Evolutionary conservation across 768 basidiomycete genomes (phyloP).

Genomic region (Pleurotus sapidus): DNA sequence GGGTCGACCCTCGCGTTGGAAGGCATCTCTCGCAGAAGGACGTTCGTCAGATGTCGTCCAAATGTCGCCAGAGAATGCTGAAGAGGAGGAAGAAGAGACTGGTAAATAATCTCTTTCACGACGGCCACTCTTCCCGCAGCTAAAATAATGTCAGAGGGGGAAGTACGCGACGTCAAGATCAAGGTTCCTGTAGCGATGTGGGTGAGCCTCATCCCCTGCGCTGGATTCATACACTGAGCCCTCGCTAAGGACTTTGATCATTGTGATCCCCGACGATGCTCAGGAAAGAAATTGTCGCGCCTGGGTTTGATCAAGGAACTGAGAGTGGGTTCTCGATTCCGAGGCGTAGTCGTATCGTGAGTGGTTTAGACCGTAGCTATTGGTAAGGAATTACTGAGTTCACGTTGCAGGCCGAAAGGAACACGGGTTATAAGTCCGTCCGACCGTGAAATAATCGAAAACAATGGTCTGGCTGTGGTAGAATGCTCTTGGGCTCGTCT

Average conservation of each 20-base stretch:
- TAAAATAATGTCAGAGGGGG: slow-evolving; percentile 43
- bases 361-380: slow-evolving; percentile 22
- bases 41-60: background rate
- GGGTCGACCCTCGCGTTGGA: background rate
- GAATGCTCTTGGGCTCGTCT: slow-evolving; percentile 98
- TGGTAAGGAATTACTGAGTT: too few species aligned
- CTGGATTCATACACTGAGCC: background rate
- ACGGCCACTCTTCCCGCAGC: too few species aligned
- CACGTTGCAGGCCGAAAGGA: slow-evolving; percentile 69
- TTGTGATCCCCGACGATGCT: slow-evolving; percentile 83
- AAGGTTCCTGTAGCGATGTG: slow-evolving; percentile 93
- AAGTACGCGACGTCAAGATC: slow-evolving; percentile 42
- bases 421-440: slow-evolving; percentile 74
- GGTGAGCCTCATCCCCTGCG: slow-evolving; percentile 49
- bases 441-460: slow-evolving; percentile 76
- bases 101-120: slow-evolving; percentile 16
- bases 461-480: slow-evolving; percentile 88
- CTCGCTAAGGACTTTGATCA: slow-evolving; percentile 86
- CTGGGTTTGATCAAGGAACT: slow-evolving; percentile 84
- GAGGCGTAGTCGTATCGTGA: slow-evolving; percentile 93
- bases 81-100: slow-evolving; percentile 7
- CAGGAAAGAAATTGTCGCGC: slow-evolving; percentile 87
- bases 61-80: background rate
- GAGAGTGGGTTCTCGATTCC: slow-evolving; percentile 79
- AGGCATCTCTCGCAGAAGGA: background rate